These are phyloP conservation scores for Fusarium nodosum DNA, from an alignment of 2,329 filamentous ascomycete species.

Conservation along the genomic window DNA sequence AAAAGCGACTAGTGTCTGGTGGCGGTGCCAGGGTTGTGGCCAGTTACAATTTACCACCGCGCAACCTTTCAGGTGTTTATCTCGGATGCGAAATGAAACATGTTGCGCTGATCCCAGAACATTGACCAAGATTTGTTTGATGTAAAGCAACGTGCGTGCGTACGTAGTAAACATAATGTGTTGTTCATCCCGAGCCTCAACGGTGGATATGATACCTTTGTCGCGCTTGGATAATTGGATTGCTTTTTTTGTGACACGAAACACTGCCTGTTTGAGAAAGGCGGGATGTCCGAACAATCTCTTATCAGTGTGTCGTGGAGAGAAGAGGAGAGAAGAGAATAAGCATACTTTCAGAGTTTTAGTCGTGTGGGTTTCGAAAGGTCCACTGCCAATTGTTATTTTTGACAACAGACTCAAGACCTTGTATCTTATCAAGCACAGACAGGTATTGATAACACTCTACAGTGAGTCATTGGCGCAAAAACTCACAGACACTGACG, in stretches of 20 bases:
- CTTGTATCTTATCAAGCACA: background rate
- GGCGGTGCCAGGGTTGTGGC: slow-evolving; percentile 7
- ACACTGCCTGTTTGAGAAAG: background rate
- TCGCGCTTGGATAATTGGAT: background rate
- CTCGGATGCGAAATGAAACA: slow-evolving; percentile 28
- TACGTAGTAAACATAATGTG: background rate
- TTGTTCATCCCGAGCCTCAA: background rate
- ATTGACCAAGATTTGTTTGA: background rate
- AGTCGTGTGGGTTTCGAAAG: background rate
- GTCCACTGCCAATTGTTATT: background rate
- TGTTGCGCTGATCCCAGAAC: background rate
- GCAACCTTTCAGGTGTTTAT: slow-evolving; percentile 27
- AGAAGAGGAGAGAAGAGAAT: background rate
- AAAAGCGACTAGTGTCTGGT: slow-evolving; percentile 22
- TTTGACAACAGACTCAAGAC: background rate
- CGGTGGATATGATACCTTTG: background rate
- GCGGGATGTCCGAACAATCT: background rate
- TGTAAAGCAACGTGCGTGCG: background rate
- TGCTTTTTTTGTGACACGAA: background rate
- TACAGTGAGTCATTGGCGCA: background rate
- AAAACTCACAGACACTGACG: background rate
- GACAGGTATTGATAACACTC: background rate
- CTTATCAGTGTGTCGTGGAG: background rate
- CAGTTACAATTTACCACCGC: background rate
- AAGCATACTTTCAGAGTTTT: slow-evolving; percentile 1